Conservation (phyloP, 2,329 filamentous ascomycete species). For the Aspergillus sp. region DNA sequence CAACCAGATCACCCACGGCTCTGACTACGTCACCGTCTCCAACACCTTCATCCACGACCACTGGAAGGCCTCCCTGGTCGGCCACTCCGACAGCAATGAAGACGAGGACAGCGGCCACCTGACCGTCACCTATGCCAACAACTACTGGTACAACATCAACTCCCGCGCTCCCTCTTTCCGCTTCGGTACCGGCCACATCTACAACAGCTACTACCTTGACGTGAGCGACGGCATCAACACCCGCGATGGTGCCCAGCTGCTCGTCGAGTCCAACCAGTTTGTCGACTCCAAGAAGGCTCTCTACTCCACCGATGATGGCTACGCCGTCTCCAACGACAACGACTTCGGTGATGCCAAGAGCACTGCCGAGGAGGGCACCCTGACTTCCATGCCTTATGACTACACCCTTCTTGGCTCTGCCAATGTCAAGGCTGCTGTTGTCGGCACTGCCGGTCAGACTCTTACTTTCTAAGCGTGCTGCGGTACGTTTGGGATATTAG, state of each 20-base stretch:
- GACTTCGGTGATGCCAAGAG: conserved; percentile 53
- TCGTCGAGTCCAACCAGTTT: conserved; percentile 60
- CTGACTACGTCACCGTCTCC: conserved; percentile 59
- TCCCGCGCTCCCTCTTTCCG: conserved; percentile 64
- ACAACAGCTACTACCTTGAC: conserved; percentile 55
- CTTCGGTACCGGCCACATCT: conserved; percentile 67
- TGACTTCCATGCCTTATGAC: conserved; percentile 55
- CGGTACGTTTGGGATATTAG: background rate
- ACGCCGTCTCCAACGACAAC: conserved; percentile 49
- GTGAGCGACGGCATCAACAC: conserved; percentile 58
- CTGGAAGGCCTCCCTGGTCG: conserved; percentile 63
- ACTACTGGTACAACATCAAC: conserved; percentile 66
- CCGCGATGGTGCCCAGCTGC: conserved; percentile 59
- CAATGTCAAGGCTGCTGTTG: conserved; percentile 50
- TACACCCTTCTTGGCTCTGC: conserved; percentile 56
- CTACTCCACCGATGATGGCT: conserved; percentile 51
- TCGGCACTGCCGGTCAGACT: conserved; percentile 39
- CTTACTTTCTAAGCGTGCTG: conserved; percentile 30
- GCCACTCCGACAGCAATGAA: conserved; percentile 62
- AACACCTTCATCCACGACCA: conserved; percentile 59
- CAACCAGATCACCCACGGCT: conserved; percentile 56
- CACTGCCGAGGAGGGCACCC: conserved; percentile 53
- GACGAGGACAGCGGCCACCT: conserved; percentile 63
- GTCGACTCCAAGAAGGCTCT: conserved; percentile 48
- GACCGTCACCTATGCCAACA: conserved; percentile 66